Evolutionary conservation across 495 filamentous ascomycete species (phyloP).

Genomic region (Penicillium ucsense): DNA sequence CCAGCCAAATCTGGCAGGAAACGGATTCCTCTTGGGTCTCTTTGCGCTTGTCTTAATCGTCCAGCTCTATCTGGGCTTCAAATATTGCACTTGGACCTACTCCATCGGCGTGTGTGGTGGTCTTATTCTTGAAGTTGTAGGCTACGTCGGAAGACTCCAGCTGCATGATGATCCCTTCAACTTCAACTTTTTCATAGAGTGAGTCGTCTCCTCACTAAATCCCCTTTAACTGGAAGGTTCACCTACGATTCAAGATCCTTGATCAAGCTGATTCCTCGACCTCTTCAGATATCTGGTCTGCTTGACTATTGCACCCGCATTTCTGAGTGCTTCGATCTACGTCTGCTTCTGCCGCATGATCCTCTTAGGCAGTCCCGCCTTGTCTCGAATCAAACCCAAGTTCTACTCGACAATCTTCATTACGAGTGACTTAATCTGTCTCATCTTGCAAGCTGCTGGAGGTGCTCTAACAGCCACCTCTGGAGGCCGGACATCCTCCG

Average conservation of each 20-base stretch:
- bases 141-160: constrained; percentile 28
- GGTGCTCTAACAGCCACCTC: constrained; percentile 43
- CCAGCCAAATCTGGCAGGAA: constrained; percentile 24
- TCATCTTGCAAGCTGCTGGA: constrained; percentile 45
- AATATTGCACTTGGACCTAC: constrained; percentile 23
- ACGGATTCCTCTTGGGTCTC: constrained; percentile 22
- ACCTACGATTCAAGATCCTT: not conserved
- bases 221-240: too few species aligned
- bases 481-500: constrained; percentile 10
- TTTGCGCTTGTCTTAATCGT: constrained; percentile 20
- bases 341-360: constrained; percentile 43
- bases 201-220: constrained; percentile 1
- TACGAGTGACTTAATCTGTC: constrained; percentile 40
- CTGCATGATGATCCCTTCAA: constrained; percentile 30
- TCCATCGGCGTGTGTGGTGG: constrained; percentile 14
- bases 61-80: constrained; percentile 20
- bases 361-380: constrained; percentile 27
- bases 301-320: constrained; percentile 42
- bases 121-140: constrained; percentile 29
- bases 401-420: constrained; percentile 46
- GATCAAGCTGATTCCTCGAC: not conserved
- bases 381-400: constrained; percentile 39
- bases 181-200: constrained; percentile 30
- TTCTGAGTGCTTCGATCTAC: constrained; percentile 48
- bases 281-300: constrained; percentile 1